Evolutionary conservation across 441 rosid species (phyloP).

Genomic region (Hypseocharis bilobata): DNA sequence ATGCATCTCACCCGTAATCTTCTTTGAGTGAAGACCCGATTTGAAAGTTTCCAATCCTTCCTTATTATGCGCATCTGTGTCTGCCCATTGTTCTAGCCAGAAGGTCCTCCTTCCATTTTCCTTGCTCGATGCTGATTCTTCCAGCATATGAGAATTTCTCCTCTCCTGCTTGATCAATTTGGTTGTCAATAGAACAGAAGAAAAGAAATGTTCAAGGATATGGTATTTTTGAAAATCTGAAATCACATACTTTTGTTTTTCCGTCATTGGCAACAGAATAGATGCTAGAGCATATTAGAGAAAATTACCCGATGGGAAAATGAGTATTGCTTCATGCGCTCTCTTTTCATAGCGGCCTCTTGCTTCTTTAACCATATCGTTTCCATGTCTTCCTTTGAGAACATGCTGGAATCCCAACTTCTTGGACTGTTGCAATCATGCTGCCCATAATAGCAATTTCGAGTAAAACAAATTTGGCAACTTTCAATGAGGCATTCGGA

Average conservation of each 20-base stretch:
- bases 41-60: constrained; percentile 29
- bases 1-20: constrained; percentile 22
- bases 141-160: constrained; percentile 31
- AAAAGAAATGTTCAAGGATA: too few relatives aligned
- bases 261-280: neutral
- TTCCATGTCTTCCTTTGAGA: constrained; percentile 58
- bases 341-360: constrained; percentile 54
- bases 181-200: neutral
- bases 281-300: neutral
- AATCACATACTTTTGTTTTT: neutral
- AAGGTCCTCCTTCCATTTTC: constrained; percentile 36
- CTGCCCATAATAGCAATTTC: constrained; percentile 22
- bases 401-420: constrained; percentile 52
- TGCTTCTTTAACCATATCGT: constrained; percentile 45
- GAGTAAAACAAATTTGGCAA: neutral
- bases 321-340: constrained; percentile 66
- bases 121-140: constrained; percentile 31
- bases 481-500: too few relatives aligned
- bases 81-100: constrained; percentile 24
- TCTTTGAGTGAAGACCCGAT: constrained; percentile 19
- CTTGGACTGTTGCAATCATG: constrained; percentile 34
- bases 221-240: neutral
- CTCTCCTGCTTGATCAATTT: constrained; percentile 41
- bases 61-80: constrained; percentile 18
- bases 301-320: constrained; percentile 58